Evolutionary conservation across 2,329 filamentous ascomycete genomes (phyloP), one percentile per base, ranked within the genome.

Genomic region (Microdochium paspali): DNA sequence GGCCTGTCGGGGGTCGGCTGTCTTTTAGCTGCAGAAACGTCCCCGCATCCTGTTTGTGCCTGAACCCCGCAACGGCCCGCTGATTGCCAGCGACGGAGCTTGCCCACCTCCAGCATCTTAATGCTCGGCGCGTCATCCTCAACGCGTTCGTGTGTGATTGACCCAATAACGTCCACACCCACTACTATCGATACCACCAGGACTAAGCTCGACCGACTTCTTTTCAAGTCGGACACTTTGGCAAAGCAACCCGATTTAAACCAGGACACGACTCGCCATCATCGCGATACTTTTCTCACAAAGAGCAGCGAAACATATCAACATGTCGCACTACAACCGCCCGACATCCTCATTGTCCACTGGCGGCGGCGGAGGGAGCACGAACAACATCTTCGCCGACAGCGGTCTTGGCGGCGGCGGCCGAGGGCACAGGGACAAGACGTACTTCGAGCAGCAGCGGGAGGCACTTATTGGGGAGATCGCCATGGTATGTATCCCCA

Each of bases 381-480:
- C 10, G 13, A 30, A 31, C 46, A 42, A 56, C 39, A 58, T 58
- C 45, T 26, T 42, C 43, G 47, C 28, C 30, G 44, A n/a, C 24
- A n/a, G 21, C 24, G 43, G 31, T 4, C 21, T 55, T 56, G 28
- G 9, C 25, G 50, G 52, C n/a, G 56, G 58, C 18, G 51, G 56
- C 21, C 45, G 56, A 44, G 54, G 25, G 52, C 60, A 53, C 57
- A 64, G 57, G 24, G 72, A 76, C 48, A 80, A 79, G 65, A 70
- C 81, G 0, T 87, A 85, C 56, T 91, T 90, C 57, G 85, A 90
- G 60, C 78, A 84, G 61, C 86, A 91, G 68, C 79, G 87, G 50
- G 84, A 84, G 57, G 71, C 80, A 6, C 72, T 90, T 25, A 72
- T 90, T 4, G 73, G 76, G 44, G 86, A 90, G 55, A 87, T 90